These are phyloP conservation scores for Nigrospora oryzae DNA, from an alignment of 2,329 filamentous ascomycete genomes.

Conservation along the genomic window DNA sequence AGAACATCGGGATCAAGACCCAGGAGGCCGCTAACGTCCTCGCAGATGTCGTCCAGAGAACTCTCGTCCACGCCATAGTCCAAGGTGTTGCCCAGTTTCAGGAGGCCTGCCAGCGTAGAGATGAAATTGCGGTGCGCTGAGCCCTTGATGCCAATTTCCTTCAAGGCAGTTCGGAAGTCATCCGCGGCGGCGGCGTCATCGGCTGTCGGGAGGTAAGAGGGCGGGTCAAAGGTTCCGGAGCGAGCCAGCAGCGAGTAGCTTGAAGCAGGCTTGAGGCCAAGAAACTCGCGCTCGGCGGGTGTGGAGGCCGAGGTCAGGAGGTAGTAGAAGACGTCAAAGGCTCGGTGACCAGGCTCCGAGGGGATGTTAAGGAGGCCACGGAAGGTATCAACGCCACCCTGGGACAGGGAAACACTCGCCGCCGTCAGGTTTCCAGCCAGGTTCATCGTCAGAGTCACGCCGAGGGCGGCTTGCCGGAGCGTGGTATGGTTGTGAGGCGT, in stretches of 20 bases:
- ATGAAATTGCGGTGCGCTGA: conserved; percentile 74
- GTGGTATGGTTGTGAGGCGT: conserved; percentile 85
- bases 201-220: conserved; percentile 81
- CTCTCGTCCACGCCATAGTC: conserved; percentile 82
- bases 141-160: conserved; percentile 90
- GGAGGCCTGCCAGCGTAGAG: conserved; percentile 72
- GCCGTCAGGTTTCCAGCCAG: conserved; percentile 71
- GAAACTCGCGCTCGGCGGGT: conserved; percentile 77
- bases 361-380: conserved; percentile 77
- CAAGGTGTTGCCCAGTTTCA: conserved; percentile 87
- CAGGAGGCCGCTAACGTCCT: conserved; percentile 80
- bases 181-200: conserved; percentile 91
- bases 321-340: conserved; percentile 98
- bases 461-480: conserved; percentile 71
- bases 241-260: conserved; percentile 71
- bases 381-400: conserved; percentile 77
- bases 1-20: conserved; percentile 83
- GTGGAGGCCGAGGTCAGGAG: conserved; percentile 87
- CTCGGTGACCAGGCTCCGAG: conserved; percentile 70
- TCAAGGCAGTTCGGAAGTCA: conserved; percentile 80
- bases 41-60: conserved; percentile 73
- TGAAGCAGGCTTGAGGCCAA: conserved; percentile 70
- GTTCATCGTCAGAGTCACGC: conserved; percentile 73
- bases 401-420: conserved; percentile 69
- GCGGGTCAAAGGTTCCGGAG: conserved; percentile 79